Conservation (phyloP, 768 basidiomycete species). For the Rhodotorula paludigena region DNA sequence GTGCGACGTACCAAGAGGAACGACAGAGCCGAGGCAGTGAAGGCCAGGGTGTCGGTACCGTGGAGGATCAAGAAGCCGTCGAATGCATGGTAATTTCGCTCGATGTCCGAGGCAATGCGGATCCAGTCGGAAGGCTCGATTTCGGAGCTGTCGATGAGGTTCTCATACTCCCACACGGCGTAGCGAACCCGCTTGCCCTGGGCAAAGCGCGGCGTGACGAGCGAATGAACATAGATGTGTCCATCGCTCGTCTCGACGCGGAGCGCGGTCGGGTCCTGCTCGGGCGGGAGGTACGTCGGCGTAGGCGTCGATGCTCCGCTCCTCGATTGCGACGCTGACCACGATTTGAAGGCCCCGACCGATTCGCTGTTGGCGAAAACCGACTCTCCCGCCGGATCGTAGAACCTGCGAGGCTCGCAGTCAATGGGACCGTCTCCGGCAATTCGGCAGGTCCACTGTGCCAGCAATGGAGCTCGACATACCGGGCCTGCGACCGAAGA, state of each 20-base stretch:
- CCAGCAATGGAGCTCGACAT: too few relatives aligned
- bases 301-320: conserved; percentile 47
- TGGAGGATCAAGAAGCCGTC: conserved; percentile 89
- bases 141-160: conserved; percentile 81
- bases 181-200: conserved; percentile 67
- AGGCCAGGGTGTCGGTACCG: conserved; percentile 63
- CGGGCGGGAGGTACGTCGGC: conserved; percentile 38
- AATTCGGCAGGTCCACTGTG: too few relatives aligned
- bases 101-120: conserved; percentile 82
- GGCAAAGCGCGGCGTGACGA: conserved; percentile 67
- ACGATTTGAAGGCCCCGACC: conserved; percentile 71
- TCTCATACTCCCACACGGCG: conserved; percentile 63
- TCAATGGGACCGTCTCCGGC: too few relatives aligned
- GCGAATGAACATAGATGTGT: conserved; percentile 43
- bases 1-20: conserved; percentile 58
- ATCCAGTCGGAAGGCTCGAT: conserved; percentile 60
- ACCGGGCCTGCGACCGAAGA: not conserved
- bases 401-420: conserved; percentile 68
- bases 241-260: conserved; percentile 31
- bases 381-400: conserved; percentile 82
- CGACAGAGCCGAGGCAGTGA: conserved; percentile 79
- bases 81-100: conserved; percentile 76
- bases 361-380: conserved; percentile 74
- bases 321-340: conserved; percentile 50
- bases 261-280: conserved; percentile 7